Evolutionary conservation across 1,284 basidiomycete genomes (phyloP).

Genomic region (Nidula niveotomentosa): DNA sequence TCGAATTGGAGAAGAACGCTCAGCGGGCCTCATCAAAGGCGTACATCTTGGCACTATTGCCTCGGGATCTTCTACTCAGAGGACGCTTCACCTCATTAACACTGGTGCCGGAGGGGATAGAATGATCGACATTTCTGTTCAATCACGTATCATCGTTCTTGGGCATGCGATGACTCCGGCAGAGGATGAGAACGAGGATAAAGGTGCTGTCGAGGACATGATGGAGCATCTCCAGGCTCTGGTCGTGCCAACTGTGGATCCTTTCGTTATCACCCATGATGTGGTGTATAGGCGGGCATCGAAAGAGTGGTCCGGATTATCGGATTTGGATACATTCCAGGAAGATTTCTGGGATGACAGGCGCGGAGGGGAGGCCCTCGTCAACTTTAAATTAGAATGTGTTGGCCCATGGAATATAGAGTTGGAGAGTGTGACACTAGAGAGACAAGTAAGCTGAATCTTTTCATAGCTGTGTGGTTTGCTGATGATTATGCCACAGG

Average conservation of each 20-base stretch:
- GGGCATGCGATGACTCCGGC: slow-evolving; percentile 15
- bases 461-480: background rate
- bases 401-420: slow-evolving; percentile 51
- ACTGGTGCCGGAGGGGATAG: slow-evolving; percentile 64
- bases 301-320: slow-evolving; percentile 36
- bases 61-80: slow-evolving; percentile 53
- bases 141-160: slow-evolving; percentile 37
- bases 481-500: slow-evolving; percentile 29
- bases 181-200: slow-evolving; percentile 11
- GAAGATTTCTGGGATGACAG: slow-evolving; percentile 52
- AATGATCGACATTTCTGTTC: slow-evolving; percentile 74
- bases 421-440: slow-evolving; percentile 48
- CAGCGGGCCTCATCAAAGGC: slow-evolving; percentile 73
- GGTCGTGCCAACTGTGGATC: slow-evolving; percentile 53
- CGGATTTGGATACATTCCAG: slow-evolving; percentile 59
- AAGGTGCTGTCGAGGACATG: slow-evolving; percentile 31
- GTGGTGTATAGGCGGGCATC: slow-evolving; percentile 47
- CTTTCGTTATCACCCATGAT: slow-evolving; percentile 50
- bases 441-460: slow-evolving; percentile 40
- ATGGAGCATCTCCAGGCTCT: slow-evolving; percentile 68
- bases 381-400: slow-evolving; percentile 51
- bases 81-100: slow-evolving; percentile 60
- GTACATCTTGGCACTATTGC: slow-evolving; percentile 61
- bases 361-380: slow-evolving; percentile 52
- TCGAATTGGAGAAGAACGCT: slow-evolving; percentile 56